Evolutionary conservation across 345 rosid species (phyloP).

Genomic region (Brassica napus): DNA sequence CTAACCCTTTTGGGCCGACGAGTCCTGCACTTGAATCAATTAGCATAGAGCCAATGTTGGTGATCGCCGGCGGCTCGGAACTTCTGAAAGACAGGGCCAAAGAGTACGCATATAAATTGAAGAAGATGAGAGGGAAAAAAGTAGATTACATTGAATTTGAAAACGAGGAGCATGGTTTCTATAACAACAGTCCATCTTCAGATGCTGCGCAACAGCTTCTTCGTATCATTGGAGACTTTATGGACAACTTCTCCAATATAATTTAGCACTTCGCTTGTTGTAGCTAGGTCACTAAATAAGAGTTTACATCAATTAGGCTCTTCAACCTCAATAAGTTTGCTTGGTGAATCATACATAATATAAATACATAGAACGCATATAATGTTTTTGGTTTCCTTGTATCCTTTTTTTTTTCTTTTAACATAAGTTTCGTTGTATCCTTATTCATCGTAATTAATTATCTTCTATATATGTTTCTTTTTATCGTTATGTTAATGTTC

Average conservation of each 20-base stretch:
- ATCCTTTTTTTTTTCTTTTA: not conserved
- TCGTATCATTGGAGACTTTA: slow-evolving; percentile 46
- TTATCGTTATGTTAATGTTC: not conserved
- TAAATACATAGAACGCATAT: not conserved
- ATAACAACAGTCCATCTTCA: slow-evolving; percentile 59
- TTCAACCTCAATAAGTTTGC: slow-evolving; percentile 7
- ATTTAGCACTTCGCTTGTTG: slow-evolving; percentile 23
- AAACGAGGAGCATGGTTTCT: slow-evolving; percentile 73
- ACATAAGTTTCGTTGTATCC: not conserved
- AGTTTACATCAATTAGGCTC: not conserved
- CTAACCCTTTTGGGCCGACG: slow-evolving; percentile 75
- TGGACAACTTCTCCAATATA: slow-evolving; percentile 37
- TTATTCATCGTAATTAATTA: not conserved
- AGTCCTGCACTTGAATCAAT: slow-evolving; percentile 52
- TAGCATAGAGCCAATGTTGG: slow-evolving; percentile 61
- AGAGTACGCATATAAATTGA: slow-evolving; percentile 62
- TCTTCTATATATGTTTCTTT: not conserved
- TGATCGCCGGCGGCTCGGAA: slow-evolving; percentile 62
- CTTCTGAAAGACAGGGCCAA: slow-evolving; percentile 66
- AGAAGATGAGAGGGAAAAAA: slow-evolving; percentile 52
- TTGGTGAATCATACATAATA: slow-evolving; percentile 7
- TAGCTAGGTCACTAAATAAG: slow-evolving; percentile 6
- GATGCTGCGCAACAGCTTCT: slow-evolving; percentile 43
- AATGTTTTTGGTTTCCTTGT: slow-evolving; percentile 11
- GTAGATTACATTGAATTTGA: slow-evolving; percentile 58